These are phyloP conservation scores for Sporothrix pallida DNA, from an alignment of 2,329 filamentous ascomycete genomes.

Conservation along the genomic window DNA sequence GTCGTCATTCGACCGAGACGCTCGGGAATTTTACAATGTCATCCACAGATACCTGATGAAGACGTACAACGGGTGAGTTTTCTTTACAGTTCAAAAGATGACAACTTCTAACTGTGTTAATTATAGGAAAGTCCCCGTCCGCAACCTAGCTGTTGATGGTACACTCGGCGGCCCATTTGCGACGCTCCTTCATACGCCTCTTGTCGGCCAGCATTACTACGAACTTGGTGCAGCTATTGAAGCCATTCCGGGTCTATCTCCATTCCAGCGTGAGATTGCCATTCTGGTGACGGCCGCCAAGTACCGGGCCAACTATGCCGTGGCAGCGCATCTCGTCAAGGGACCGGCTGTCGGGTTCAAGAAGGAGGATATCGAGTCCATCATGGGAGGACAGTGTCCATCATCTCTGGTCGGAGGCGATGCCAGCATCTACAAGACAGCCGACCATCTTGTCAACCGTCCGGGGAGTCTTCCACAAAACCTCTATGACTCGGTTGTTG, in stretches of 20 bases:
- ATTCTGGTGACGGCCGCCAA: slow-evolving; percentile 16
- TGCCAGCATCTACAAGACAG: background rate
- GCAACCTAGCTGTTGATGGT: background rate
- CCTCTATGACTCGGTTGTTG: background rate
- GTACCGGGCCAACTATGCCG: slow-evolving; percentile 23
- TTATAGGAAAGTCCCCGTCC: background rate
- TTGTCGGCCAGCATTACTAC: slow-evolving; percentile 8
- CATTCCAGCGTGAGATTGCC: slow-evolving; percentile 15
- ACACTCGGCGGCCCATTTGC: slow-evolving; percentile 7
- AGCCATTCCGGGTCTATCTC: background rate
- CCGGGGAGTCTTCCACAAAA: background rate
- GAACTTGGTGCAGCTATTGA: background rate
- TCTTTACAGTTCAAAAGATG: too few species aligned
- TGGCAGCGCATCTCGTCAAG: background rate
- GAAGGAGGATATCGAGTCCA: background rate
- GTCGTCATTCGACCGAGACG: background rate
- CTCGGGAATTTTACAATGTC: slow-evolving; percentile 12
- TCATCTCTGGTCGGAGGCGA: background rate
- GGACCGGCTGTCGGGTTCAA: background rate
- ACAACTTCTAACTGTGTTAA: too few species aligned
- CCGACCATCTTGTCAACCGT: slow-evolving; percentile 4
- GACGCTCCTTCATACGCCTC: background rate
- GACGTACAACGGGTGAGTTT: background rate
- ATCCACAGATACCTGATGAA: slow-evolving; percentile 7
- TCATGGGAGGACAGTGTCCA: slow-evolving; percentile 5